Evolutionary conservation across 768 basidiomycete species (phyloP), one percentile per base, ranked within the genome.

Genomic region (Clavaria fumosa): DNA sequence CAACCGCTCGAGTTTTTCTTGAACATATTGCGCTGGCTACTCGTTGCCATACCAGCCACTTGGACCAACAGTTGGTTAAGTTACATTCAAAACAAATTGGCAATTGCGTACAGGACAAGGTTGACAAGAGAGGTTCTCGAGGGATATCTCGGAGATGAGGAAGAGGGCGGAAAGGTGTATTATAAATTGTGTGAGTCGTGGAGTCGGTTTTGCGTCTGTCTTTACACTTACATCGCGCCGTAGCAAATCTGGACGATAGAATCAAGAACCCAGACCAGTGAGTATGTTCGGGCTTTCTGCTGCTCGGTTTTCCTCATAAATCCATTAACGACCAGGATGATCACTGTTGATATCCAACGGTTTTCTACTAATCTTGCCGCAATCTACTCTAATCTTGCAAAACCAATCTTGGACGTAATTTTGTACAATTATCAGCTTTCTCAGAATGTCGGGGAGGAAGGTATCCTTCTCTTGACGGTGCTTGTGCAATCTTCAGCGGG

Each of bases 201-300:
- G 11, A 33, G 19, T 6, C 15, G 19, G 26, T 31, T 12, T 12
- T 30, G 22, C 12, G 23, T 34, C 19, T 20, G 26, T 35, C 35
- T 24, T n/a, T 7, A 17, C 27, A 2, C 17, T 41, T 35, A 44
- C 17, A 41, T 18, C 11, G n/a, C 23, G 37, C 11, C 38, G 17
- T 49, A 86, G 89, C 84, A 31, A 95, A 95, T 54, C 59, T 97
- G 47, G 91, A 96, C 51, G 93, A 96, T 52, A 67, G 93, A 35
- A 89, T 96, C 35, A 89, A 89, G 64, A 95, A 96, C 48, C 81
- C 86, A 11, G 90, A 96, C 54, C 89, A 95, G 81, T 83, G 39
- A 47, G 69, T 51, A 6, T 23, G 23, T 27, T 34, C 4, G 21
- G 23, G 20, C 18, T 22, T 45, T 20, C n/a, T 28, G 27, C 11